These are phyloP conservation scores for Boletus barrowsii DNA, from an alignment of 768 basidiomycete species.

Conservation along the genomic window DNA sequence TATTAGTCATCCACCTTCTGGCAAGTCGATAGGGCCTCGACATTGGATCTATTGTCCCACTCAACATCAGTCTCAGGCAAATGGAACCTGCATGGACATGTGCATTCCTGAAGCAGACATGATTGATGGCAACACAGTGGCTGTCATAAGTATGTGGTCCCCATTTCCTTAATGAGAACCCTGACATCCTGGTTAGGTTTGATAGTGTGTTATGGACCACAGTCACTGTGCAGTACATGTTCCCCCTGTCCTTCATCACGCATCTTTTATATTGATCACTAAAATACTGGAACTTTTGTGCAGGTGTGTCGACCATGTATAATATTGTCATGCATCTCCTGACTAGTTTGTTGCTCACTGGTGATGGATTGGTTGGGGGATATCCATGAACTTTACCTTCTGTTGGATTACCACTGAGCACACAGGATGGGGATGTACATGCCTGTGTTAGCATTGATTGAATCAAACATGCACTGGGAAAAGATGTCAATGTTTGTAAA, in stretches of 20 bases:
- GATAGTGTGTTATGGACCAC: constrained; percentile 48
- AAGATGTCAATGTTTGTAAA: no score
- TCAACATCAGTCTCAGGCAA: constrained; percentile 69
- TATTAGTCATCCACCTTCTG: no score
- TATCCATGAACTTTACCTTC: no score
- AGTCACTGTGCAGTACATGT: constrained; percentile 78
- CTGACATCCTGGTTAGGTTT: constrained; percentile 46
- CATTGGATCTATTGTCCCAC: constrained; percentile 65
- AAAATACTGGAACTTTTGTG: constrained; percentile 58
- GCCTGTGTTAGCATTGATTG: no score
- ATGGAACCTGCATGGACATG: constrained; percentile 80
- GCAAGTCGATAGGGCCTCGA: no score
- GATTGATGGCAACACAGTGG: constrained; percentile 80
- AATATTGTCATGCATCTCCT: constrained; percentile 64
- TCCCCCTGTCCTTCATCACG: constrained; percentile 25
- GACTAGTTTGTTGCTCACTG: no score
- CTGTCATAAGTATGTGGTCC: constrained; percentile 62
- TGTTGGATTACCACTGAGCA: no score
- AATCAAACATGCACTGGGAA: no score
- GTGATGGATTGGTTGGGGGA: no score
- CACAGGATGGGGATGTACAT: no score
- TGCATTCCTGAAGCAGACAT: constrained; percentile 67
- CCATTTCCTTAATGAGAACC: background rate
- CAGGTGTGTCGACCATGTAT: constrained; percentile 68
- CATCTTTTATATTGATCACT: background rate